Conservation (phyloP, 257 asterid species). For the Leptodermis oblonga region DNA sequence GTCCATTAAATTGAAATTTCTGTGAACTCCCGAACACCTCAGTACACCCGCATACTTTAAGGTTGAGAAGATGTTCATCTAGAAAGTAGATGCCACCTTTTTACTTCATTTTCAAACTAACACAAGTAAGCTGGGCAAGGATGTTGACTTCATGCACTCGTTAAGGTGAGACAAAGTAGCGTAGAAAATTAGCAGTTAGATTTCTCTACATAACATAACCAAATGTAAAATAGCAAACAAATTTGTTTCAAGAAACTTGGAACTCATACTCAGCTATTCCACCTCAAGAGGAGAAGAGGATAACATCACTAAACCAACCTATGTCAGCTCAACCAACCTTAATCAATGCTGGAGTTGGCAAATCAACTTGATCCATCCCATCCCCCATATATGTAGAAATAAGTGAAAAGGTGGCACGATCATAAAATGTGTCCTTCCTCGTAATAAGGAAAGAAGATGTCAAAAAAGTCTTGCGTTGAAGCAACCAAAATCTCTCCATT, state of each 20-base stretch:
- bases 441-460: conserved; percentile 96
- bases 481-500: conserved; percentile 99
- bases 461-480: conserved; percentile 92
- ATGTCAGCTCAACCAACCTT: conserved; percentile 48
- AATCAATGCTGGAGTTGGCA: conserved; percentile 82
- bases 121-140: background rate
- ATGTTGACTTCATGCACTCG: background rate
- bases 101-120: background rate
- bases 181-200: background rate
- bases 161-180: background rate
- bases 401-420: conserved; percentile 85
- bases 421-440: conserved; percentile 93
- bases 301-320: background rate
- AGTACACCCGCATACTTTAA: background rate
- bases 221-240: background rate
- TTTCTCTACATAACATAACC: background rate
- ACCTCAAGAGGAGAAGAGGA: conserved; percentile 2
- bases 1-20: background rate
- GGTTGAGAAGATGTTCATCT: background rate
- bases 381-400: conserved; percentile 87
- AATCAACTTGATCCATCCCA: conserved; percentile 80
- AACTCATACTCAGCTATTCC: background rate
- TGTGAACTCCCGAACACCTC: background rate
- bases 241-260: background rate
- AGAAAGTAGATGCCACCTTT: background rate